These are phyloP conservation scores for Periglandula ipomoeae DNA, from an alignment of 2,329 filamentous ascomycete species.

Conservation along the genomic window DNA sequence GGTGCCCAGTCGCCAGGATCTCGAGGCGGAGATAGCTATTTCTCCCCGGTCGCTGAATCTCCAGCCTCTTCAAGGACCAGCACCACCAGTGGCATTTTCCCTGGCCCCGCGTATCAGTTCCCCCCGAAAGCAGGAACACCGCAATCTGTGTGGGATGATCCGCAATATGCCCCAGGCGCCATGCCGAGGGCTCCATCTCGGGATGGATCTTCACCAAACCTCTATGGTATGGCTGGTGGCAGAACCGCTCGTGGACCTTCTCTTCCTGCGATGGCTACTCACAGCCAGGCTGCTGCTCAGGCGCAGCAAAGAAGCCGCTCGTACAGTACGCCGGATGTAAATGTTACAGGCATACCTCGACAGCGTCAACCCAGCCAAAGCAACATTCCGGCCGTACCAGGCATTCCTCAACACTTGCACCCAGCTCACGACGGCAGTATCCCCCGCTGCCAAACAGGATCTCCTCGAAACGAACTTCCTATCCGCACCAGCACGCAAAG, in stretches of 20 bases:
- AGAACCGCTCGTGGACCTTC: conserved; percentile 69
- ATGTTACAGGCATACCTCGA: conserved; percentile 54
- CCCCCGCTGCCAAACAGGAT: conserved; percentile 73
- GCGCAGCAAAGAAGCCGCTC: conserved; percentile 69
- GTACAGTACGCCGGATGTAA: conserved; percentile 92
- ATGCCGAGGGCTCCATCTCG: conserved; percentile 73
- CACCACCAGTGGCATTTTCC: conserved; percentile 65
- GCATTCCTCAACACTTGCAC: conserved; percentile 63
- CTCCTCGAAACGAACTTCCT: conserved; percentile 61
- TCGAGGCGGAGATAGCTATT: conserved; percentile 73
- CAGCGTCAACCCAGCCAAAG: conserved; percentile 44
- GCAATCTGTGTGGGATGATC: conserved; percentile 62
- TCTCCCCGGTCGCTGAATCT: conserved; percentile 77
- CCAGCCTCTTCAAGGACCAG: conserved; percentile 69
- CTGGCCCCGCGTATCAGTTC: conserved; percentile 50
- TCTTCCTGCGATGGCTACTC: conserved; percentile 59
- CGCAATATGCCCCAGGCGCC: conserved; percentile 81
- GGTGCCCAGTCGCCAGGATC: too few species aligned
- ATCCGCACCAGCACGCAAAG: conserved; percentile 63
- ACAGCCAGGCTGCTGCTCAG: conserved; percentile 45
- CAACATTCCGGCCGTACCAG: conserved; percentile 61
- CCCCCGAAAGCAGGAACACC: conserved; percentile 63
- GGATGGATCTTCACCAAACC: conserved; percentile 60
- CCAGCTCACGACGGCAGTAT: conserved; percentile 53
- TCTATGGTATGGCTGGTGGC: conserved; percentile 53